Conservation (phyloP, 192 early-diverging fungal genomes). For the Geranomyces michiganensis region DNA sequence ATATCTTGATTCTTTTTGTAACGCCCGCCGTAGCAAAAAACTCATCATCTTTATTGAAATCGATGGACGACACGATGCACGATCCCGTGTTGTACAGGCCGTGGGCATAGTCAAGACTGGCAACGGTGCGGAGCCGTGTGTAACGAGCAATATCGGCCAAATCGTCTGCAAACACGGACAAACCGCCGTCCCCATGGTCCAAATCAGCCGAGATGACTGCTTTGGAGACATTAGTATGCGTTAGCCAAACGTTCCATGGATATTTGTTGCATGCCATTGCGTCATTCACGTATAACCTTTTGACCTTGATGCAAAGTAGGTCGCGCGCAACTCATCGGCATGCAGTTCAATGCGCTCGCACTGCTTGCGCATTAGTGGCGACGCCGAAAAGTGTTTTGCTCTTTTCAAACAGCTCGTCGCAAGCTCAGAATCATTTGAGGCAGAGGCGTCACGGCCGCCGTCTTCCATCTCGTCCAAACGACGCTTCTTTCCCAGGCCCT, state of each 20-base stretch:
- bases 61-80: constrained; percentile 89
- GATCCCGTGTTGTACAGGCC: constrained; percentile 57
- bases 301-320: constrained; percentile 60
- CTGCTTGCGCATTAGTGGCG: background rate
- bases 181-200: background rate
- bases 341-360: constrained; percentile 37
- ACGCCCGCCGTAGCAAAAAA: constrained; percentile 94
- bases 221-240: constrained; percentile 24
- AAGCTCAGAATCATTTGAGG: background rate
- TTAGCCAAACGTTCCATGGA: too few relatives aligned
- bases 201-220: background rate
- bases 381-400: background rate
- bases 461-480: background rate
- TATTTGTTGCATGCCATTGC: too few relatives aligned
- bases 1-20: constrained; percentile 90
- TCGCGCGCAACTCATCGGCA: constrained; percentile 70
- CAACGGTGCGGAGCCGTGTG: constrained; percentile 72
- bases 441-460: background rate
- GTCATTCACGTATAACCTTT: background rate
- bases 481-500: background rate
- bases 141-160: constrained; percentile 71
- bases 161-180: constrained; percentile 61
- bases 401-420: background rate
- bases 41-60: constrained; percentile 93
- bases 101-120: constrained; percentile 81